Conservation (phyloP, 202 grass and related monocot genomes). For the Hordeum pubiflorum region DNA sequence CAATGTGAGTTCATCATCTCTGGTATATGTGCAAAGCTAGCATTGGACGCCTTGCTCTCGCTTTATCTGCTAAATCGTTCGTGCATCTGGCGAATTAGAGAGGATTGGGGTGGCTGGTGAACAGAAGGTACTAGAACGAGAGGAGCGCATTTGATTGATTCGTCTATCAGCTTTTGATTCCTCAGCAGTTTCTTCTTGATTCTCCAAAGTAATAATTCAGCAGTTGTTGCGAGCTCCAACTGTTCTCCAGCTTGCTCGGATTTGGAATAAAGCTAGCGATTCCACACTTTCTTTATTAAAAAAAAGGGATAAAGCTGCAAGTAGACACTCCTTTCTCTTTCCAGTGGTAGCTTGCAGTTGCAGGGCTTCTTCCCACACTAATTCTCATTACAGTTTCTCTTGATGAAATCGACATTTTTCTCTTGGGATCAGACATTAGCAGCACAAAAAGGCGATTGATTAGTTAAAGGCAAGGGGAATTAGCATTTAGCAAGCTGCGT, state of each 20-base stretch:
- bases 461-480: background rate
- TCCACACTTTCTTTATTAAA: background rate
- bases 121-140: background rate
- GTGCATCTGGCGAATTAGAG: background rate
- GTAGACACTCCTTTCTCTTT: conserved; percentile 9
- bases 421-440: background rate
- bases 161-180: background rate
- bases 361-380: background rate
- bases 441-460: background rate
- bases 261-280: conserved; percentile 18
- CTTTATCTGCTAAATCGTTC: background rate
- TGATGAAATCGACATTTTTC: background rate
- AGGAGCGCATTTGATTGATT: background rate
- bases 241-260: background rate
- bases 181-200: background rate
- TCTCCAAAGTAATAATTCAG: background rate
- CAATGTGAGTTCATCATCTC: conserved; percentile 31
- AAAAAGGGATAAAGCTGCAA: conserved; percentile 18
- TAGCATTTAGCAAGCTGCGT: conserved; percentile 14
- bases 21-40: background rate
- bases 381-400: background rate
- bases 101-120: background rate
- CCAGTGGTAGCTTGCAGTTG: background rate
- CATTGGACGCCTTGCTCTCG: background rate
- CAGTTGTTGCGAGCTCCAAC: background rate